These are phyloP conservation scores for Laburnicola sp. DNA, from an alignment of 2,329 filamentous ascomycete species.

Conservation along the genomic window DNA sequence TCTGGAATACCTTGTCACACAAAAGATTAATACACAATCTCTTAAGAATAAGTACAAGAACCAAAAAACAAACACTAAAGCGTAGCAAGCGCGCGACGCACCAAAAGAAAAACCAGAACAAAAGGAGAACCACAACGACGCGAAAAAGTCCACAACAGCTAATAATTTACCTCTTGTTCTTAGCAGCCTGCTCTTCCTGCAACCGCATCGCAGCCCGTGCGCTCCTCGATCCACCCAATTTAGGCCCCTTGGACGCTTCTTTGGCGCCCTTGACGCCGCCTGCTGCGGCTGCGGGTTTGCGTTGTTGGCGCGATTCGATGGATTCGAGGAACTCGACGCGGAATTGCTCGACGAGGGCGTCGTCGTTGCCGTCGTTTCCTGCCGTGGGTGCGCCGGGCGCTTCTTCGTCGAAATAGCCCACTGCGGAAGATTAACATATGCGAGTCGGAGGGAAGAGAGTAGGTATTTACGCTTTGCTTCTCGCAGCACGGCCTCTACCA, in stretches of 20 bases:
- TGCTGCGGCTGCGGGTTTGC: conserved; percentile 30
- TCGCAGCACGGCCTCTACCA: conserved; percentile 70
- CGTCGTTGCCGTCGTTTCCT: conserved; percentile 61
- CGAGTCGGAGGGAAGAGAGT: conserved; percentile 8
- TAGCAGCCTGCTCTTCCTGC: conserved; percentile 52
- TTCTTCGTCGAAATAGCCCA: conserved; percentile 17
- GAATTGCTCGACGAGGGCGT: conserved; percentile 60
- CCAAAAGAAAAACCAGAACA: background rate
- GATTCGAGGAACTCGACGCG: conserved; percentile 74
- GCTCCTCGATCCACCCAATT: conserved; percentile 77
- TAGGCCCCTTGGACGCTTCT: conserved; percentile 70
- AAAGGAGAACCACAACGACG: background rate
- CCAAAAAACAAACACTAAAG: background rate
- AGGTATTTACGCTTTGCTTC: conserved; percentile 64
- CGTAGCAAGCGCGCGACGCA: background rate
- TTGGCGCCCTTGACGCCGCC: conserved; percentile 48
- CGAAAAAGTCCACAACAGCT: background rate
- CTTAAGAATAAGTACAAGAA: background rate
- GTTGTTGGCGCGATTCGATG: conserved; percentile 58
- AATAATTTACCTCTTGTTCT: conserved; percentile 37
- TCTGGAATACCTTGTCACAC: conserved; percentile 9
- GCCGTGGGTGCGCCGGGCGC: conserved; percentile 33
- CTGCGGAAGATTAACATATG: conserved; percentile 15
- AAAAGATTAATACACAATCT: background rate
- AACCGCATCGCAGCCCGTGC: conserved; percentile 73